Conservation (phyloP, 163 green algal genomes). For the Coccomyxa subellipsoidea region DNA sequence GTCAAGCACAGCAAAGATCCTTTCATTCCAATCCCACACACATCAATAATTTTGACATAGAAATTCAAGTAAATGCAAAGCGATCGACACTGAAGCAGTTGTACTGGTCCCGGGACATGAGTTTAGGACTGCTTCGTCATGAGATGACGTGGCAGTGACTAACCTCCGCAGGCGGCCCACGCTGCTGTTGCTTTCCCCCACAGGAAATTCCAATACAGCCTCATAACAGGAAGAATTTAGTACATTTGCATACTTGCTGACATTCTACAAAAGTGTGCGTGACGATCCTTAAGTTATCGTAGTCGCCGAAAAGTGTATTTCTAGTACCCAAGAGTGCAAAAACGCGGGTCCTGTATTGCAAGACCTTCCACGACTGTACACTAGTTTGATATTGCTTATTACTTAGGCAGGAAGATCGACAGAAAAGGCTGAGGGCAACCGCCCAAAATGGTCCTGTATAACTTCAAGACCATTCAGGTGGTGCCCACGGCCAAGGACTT, state of each 20-base stretch:
- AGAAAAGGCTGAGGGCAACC: not conserved
- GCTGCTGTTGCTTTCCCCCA: not conserved
- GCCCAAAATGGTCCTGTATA: conserved; percentile 75
- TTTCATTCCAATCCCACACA: not conserved
- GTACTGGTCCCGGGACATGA: too few species aligned
- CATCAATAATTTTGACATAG: not conserved
- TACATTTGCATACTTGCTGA: not conserved
- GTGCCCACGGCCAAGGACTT: conserved; percentile 94
- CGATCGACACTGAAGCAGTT: not conserved
- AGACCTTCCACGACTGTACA: too few species aligned
- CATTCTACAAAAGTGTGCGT: not conserved
- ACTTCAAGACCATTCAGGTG: conserved; percentile 93
- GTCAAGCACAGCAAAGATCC: not conserved
- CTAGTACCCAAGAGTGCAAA: too few species aligned
- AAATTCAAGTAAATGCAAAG: not conserved
- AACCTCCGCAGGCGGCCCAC: not conserved
- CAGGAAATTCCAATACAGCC: not conserved
- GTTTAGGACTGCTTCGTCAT: too few species aligned
- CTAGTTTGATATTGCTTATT: too few species aligned
- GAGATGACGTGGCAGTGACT: not conserved
- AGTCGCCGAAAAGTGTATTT: too few species aligned
- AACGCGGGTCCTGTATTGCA: too few species aligned
- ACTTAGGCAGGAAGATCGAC: not conserved
- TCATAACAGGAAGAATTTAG: not conserved
- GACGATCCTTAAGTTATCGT: too few species aligned